Evolutionary conservation across 2,329 filamentous ascomycete genomes (phyloP), one percentile per base, ranked within the genome.

Genomic region (Sporothrix sp.): DNA sequence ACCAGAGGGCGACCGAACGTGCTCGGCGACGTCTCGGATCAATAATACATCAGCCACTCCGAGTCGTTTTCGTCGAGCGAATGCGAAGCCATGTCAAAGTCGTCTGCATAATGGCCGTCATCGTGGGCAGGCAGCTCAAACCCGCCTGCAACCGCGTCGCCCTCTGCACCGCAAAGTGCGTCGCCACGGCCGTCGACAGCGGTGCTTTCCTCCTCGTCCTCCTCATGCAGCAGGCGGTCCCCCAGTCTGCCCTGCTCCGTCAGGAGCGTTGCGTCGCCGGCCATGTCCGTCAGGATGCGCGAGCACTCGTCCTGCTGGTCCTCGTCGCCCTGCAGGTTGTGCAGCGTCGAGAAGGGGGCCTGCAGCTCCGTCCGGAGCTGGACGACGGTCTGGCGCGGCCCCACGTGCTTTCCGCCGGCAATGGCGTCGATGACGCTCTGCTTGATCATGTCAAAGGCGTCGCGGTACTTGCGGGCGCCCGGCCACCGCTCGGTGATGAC

Each of bases 361-460:
- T 38, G 44, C 21, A 47, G 32, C 33, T 47, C 44, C 3, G 33
- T 37, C n/a, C 30, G 37, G n/a, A 47, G 44, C 10, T 47, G 44
- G 8, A 10, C 44, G 14, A 47, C 44, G n/a, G 44, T n/a, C 23
- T 47, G 44, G 23, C 44, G 44, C 7, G 44, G 44, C 1, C 14
- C 44, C 9, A 23, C 14, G 40, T 62, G 60, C 30, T 62, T 61
- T 13, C 60, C 62, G 20, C 20, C 32, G 14, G 36, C 30, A 5
- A 50, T 43, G 32, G 44, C 30, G 39, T 50, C 39, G 18, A 50
- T 37, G 11, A 50, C 48, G n/a, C 32, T 42, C 21, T 44, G 38
- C 16, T 39, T 30, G 33, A 50, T 50, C 4, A 50, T 39, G 30
- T 50, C 48, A 38, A 44, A 50, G 38, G 48, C 48, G 33, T 50